Evolutionary conservation across 208 protist genomes (phyloP).

Genomic region (Hexamita inflata): DNA sequence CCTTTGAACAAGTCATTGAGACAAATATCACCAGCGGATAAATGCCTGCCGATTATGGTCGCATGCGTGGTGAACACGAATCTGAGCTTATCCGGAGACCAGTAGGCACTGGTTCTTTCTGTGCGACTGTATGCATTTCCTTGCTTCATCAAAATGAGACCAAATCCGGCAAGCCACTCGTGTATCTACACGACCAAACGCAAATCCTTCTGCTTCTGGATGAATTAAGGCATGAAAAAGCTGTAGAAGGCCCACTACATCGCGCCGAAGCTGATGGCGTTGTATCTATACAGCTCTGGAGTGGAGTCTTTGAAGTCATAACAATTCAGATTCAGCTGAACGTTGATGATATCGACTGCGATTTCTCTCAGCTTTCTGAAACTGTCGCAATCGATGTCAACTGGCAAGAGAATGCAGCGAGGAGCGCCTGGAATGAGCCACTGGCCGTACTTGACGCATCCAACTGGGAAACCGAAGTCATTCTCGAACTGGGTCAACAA

Average conservation of each 20-base stretch:
- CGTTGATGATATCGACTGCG: background rate
- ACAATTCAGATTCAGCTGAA: background rate
- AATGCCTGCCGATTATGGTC: constrained; percentile 5
- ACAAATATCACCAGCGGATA: constrained; percentile 1
- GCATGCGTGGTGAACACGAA: constrained; percentile 24
- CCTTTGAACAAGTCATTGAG: constrained; percentile 1
- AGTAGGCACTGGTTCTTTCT: background rate
- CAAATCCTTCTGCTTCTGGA: too few relatives aligned
- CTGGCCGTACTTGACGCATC: constrained; percentile 9
- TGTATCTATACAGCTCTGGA: background rate
- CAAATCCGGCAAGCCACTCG: constrained; percentile 10
- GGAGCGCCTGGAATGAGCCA: constrained; percentile 16
- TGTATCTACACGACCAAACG: background rate
- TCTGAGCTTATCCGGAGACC: too few relatives aligned
- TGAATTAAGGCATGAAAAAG: background rate
- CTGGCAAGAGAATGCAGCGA: background rate
- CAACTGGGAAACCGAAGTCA: background rate
- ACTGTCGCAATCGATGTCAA: background rate
- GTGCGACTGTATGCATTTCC: background rate
- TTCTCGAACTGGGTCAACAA: background rate
- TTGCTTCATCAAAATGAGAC: too few relatives aligned
- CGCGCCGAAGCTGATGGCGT: constrained; percentile 8
- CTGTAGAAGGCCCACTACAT: constrained; percentile 1
- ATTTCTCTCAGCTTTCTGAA: background rate
- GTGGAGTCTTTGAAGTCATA: background rate